phyloP scores from a whole-genome alignment of 2,329 filamentous ascomycete genomes.

The Trichoderma afroharzianum region DNA sequence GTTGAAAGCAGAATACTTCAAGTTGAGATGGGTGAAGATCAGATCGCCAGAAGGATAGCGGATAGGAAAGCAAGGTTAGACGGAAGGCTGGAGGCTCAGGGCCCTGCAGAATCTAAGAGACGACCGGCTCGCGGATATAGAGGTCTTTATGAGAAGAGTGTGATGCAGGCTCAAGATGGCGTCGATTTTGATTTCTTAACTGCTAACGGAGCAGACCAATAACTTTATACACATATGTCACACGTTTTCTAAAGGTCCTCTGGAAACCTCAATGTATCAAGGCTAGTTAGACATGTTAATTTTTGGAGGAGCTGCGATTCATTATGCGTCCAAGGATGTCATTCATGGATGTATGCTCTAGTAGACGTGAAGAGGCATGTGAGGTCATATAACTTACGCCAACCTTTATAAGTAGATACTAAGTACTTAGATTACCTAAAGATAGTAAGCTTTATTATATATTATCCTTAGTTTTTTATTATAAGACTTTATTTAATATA shows the following conservation, averaged over 20 bases:
- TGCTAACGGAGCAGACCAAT: conserved; percentile 34
- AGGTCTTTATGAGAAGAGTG: conserved; percentile 55
- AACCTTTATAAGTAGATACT: too few relatives aligned
- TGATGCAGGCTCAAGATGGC: conserved; percentile 57
- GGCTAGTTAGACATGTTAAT: neutral
- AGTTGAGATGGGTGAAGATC: conserved; percentile 63
- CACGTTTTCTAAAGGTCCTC: neutral
- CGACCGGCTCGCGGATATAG: conserved; percentile 51
- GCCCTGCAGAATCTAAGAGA: conserved; percentile 23
- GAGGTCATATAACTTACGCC: too few relatives aligned
- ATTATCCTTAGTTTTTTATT: too few relatives aligned
- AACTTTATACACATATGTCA: neutral
- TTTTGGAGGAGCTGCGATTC: neutral
- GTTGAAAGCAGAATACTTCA: conserved; percentile 60
- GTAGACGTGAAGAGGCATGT: neutral
- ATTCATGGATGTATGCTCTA: neutral
- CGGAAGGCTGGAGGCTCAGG: neutral
- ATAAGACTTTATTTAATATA: too few relatives aligned
- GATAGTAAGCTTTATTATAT: too few relatives aligned
- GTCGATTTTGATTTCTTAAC: conserved; percentile 62
- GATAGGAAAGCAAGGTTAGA: neutral
- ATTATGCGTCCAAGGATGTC: neutral
- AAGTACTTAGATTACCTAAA: too few relatives aligned
- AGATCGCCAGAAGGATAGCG: conserved; percentile 46
- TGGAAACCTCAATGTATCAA: neutral